Conservation (phyloP, 148 eudicot genomes). For the Amaranthus hypochondriacus region DNA sequence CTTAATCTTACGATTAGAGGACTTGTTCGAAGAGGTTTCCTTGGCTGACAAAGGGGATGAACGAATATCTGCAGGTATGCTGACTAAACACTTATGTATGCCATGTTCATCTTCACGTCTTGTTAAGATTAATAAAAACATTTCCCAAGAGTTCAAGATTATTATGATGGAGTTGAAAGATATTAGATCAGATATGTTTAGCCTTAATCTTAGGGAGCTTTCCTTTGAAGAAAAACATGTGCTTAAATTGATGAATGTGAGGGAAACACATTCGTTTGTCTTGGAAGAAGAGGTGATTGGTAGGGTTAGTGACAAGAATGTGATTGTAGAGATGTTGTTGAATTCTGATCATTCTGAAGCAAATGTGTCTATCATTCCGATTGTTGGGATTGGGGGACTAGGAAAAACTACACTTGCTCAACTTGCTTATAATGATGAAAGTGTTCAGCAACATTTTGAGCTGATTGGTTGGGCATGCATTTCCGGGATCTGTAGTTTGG, state of each 20-base stretch:
- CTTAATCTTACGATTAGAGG: slow-evolving; percentile 1
- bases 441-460: slow-evolving; percentile 4
- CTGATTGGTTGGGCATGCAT: slow-evolving; percentile 13
- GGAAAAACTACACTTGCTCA: slow-evolving; percentile 19
- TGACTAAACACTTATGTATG: background rate
- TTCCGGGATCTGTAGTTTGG: background rate
- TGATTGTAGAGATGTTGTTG: background rate
- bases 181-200: background rate
- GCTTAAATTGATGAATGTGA: background rate
- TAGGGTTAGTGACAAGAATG: slow-evolving; percentile 7
- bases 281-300: slow-evolving; percentile 13
- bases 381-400: slow-evolving; percentile 19
- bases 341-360: background rate
- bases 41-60: background rate
- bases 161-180: background rate
- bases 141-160: slow-evolving; percentile 3
- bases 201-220: background rate
- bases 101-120: background rate
- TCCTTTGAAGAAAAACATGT: background rate
- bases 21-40: slow-evolving; percentile 14
- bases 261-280: slow-evolving; percentile 15
- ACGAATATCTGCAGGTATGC: background rate
- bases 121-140: background rate
- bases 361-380: background rate
- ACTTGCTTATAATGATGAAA: slow-evolving; percentile 1